Evolutionary conservation across 176 grass and related monocot genomes (phyloP).

Genomic region (Oryza longistaminata): DNA sequence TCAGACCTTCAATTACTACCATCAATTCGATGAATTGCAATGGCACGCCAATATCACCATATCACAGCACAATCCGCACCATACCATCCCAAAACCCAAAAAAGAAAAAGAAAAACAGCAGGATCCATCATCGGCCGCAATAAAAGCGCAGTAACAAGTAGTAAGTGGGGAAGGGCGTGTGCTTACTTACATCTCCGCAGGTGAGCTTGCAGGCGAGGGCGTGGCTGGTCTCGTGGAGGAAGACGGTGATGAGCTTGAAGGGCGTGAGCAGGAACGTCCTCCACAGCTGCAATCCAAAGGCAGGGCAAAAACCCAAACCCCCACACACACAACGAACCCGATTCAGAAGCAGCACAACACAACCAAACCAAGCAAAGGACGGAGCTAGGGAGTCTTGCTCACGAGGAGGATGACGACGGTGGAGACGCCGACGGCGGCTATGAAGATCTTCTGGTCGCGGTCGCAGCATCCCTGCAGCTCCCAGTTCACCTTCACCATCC

Average conservation of each 20-base stretch:
- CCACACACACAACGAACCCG: not conserved
- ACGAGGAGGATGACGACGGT: constrained; percentile 93
- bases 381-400: not conserved
- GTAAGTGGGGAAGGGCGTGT: not conserved
- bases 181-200: constrained; percentile 96
- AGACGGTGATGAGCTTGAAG: constrained; percentile 99
- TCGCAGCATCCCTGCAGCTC: constrained; percentile 90
- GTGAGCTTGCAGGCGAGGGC: constrained; percentile 98
- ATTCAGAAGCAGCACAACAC: not conserved
- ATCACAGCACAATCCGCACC: not conserved
- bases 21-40: not conserved
- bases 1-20: not conserved
- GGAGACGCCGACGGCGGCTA: constrained; percentile 69
- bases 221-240: constrained; percentile 99
- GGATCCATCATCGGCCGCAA: not conserved
- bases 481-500: constrained; percentile 71
- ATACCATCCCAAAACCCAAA: too few species aligned
- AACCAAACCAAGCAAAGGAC: not conserved
- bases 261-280: constrained; percentile 89
- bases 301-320: too few species aligned
- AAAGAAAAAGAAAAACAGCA: not conserved
- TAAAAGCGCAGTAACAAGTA: not conserved
- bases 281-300: constrained; percentile 63
- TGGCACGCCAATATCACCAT: not conserved
- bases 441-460: constrained; percentile 65